phyloP scores from a whole-genome alignment of 805 yeast species.

The baker's yeast (Saccharomyces cerevisiae) region DNA sequence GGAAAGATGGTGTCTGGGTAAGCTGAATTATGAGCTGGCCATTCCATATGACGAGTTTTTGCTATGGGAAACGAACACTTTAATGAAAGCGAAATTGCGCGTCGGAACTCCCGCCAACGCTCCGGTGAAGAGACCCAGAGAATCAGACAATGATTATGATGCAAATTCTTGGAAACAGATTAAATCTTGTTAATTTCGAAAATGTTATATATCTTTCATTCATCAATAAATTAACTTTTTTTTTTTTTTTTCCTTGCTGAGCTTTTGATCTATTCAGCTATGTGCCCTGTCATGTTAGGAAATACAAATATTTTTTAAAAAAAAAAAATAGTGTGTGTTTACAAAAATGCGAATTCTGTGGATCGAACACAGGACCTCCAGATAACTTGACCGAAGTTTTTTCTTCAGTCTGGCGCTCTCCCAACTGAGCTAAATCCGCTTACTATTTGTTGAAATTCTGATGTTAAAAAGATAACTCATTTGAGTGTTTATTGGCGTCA shows the following conservation, averaged over 20 bases:
- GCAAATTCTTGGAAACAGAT: not conserved
- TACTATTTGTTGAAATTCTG: too few species aligned
- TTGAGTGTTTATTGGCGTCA: too few species aligned
- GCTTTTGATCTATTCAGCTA: not conserved
- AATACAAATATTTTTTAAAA: not conserved
- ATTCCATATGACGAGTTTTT: not conserved
- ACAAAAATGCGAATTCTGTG: constrained; percentile 53
- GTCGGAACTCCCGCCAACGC: not conserved
- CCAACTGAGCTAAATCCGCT: constrained; percentile 39
- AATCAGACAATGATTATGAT: not conserved
- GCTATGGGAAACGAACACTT: not conserved
- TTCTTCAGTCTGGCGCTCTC: constrained; percentile 39
- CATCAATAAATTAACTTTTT: not conserved
- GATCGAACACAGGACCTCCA: constrained; percentile 88
- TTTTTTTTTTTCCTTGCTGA: not conserved
- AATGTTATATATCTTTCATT: not conserved
- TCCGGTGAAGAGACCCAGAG: not conserved
- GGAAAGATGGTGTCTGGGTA: constrained; percentile 24
- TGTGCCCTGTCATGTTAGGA: not conserved
- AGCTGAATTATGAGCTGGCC: constrained; percentile 13
- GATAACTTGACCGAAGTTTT: constrained; percentile 23
- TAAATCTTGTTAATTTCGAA: not conserved
- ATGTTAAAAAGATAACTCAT: too few species aligned
- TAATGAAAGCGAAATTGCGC: not conserved
- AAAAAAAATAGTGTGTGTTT: too few species aligned